Evolutionary conservation across 306 rosid species (phyloP).

Genomic region (Castanospermum australe): DNA sequence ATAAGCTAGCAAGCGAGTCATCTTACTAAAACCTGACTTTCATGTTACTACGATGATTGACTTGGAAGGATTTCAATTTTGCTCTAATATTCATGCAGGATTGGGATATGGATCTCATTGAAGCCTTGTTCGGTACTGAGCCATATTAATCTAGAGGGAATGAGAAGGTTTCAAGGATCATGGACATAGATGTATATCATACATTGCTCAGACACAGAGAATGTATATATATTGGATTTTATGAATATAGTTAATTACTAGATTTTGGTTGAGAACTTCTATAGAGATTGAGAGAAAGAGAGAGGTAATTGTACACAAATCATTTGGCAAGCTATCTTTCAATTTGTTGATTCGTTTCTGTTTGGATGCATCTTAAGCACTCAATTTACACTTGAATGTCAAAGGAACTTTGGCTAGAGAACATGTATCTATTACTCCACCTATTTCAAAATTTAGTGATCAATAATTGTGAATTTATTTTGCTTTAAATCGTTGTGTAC

Average conservation of each 20-base stretch:
- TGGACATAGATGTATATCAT: not conserved
- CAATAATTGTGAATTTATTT: too few relatives aligned
- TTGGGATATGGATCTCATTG: slow-evolving; percentile 21
- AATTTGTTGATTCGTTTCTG: too few relatives aligned
- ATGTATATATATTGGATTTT: not conserved
- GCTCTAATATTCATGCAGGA: slow-evolving; percentile 25
- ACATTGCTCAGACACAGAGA: not conserved
- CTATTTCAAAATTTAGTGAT: too few relatives aligned
- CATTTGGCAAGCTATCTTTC: too few relatives aligned
- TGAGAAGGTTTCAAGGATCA: not conserved
- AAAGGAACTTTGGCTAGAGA: not conserved
- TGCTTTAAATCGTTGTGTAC: too few relatives aligned
- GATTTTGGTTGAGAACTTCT: too few relatives aligned
- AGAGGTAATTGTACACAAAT: not conserved
- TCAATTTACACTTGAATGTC: too few relatives aligned
- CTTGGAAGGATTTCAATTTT: not conserved
- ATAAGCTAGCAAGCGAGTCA: not conserved
- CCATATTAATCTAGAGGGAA: not conserved
- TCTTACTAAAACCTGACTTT: not conserved
- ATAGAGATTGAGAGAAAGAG: too few relatives aligned
- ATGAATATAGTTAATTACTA: not conserved
- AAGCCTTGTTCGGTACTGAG: not conserved
- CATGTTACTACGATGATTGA: not conserved
- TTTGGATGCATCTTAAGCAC: too few relatives aligned
- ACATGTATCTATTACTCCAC: not conserved